These are phyloP conservation scores for Eucalyptus erythrocorys DNA, from an alignment of 345 rosid species.

Conservation along the genomic window DNA sequence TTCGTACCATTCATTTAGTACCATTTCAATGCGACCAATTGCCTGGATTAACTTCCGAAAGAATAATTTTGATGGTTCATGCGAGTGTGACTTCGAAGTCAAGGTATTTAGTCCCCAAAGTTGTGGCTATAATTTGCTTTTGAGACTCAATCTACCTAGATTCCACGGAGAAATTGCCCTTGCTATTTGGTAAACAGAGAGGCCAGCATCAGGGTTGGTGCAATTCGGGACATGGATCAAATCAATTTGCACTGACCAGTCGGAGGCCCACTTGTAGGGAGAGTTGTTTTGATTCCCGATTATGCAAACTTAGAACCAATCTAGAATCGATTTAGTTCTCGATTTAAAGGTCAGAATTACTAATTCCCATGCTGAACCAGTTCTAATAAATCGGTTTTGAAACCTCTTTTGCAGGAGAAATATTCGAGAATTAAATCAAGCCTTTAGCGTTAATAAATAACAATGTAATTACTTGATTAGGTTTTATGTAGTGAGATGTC, in stretches of 20 bases:
- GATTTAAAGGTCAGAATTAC: rapidly evolving
- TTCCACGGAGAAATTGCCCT: not conserved
- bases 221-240: not conserved
- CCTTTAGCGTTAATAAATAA: not conserved
- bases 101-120: not conserved
- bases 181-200: not conserved
- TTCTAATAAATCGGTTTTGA: not conserved
- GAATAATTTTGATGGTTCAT: not conserved
- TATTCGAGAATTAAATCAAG: rapidly evolving
- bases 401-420: rapidly evolving
- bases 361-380: not conserved
- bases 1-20: not conserved
- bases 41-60: not conserved
- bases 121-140: not conserved
- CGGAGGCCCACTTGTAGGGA: not conserved
- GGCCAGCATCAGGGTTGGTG: not conserved
- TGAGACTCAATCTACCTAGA: not conserved
- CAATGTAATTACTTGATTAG: not conserved
- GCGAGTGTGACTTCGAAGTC: not conserved
- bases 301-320: not conserved
- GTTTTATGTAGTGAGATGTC: rapidly evolving
- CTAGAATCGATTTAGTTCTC: not conserved
- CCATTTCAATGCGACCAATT: not conserved
- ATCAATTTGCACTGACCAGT: not conserved
- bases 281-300: rapidly evolving